A percentile compares a stretch with the other conserved stretches of the same genome.
Conservation (phyloP, 2,329 filamentous ascomycete genomes). For the Microsporum ferrugineum region DNA sequence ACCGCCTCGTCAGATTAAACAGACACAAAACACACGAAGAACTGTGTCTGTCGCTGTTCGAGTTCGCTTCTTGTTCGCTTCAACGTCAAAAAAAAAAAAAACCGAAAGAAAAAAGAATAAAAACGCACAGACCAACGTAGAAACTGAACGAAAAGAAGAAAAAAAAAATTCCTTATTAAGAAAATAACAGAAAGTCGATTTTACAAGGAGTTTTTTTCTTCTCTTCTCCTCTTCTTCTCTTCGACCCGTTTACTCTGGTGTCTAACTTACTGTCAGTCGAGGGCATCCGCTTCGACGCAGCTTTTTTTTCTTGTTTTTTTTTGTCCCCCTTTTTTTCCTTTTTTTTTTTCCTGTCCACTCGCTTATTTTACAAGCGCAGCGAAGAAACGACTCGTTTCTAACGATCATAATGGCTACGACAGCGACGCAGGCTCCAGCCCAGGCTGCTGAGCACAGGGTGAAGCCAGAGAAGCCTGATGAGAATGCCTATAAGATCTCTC, state of each 20-base stretch:
- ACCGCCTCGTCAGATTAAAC: background rate
- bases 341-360: background rate
- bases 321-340: background rate
- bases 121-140: background rate
- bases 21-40: no score
- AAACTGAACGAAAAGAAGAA: background rate
- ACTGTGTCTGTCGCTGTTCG: background rate
- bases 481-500: constrained; percentile 64
- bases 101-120: background rate
- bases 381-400: background rate
- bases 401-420: background rate
- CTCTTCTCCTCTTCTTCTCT: background rate
- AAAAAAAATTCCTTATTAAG: background rate
- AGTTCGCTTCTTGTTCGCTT: background rate
- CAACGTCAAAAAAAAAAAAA: background rate
- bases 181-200: background rate
- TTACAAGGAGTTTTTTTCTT: background rate
- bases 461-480: constrained; percentile 83
- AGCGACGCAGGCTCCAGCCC: constrained; percentile 14
- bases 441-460: constrained; percentile 32
- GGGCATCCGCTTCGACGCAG: background rate
- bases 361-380: background rate
- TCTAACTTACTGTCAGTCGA: background rate
- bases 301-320: background rate
- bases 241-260: background rate